Evolutionary conservation across 345 rosid species (phyloP), one percentile per base, ranked within the genome.

Genomic region (Erodium maritimum): DNA sequence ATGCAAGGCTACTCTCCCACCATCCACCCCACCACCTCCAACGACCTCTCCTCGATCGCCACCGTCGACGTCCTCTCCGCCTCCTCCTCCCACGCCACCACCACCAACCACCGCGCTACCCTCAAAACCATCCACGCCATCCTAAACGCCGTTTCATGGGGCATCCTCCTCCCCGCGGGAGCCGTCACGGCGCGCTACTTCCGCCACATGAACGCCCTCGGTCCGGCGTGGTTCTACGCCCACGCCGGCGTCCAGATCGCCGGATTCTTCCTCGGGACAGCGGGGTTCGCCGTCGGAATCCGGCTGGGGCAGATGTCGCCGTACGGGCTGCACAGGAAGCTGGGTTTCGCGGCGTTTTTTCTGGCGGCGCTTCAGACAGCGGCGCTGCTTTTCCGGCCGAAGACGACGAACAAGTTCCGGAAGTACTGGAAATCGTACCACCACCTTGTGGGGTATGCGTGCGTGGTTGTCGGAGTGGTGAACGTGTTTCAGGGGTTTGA

Each of bases 1-100:
- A 97, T 89, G 13, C 99, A 93, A 71, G 99, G 96, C 45, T 93
- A 93, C 67, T 93, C 99, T 21, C 99, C 99, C 3, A 80, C 99
- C 17, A 89, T 89, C 73, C 99, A 93, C 56, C 97, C 99, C 1
- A 93, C 99, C 0, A 85, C 90, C 21, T 69, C 88, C 6, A 85
- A 67, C 1, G 97, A 89, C 56, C 88, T 93, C 52, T 87, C 95
- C 52, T 91, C 96, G 21, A 70, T 73, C 55, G 61, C 95, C 46
- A 90, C 97, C 20, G 67, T 93, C 19, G 83, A 93, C 48, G 77
- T 89, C 73, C 58, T 81, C 59, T 87, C 95, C 0, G 97, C 94
- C 58, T 57, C 59, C 52, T 54, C 80, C 1, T 66, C 87, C 1
- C 58, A 59, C 3, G 25, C 61, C 13, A 74, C 50, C 48, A 83